Percentiles rank a stretch among this genome's conserved stretches.
These are phyloP conservation scores for Exophiala spinifera DNA, from an alignment of 2,329 filamentous ascomycete genomes.

Conservation along the genomic window DNA sequence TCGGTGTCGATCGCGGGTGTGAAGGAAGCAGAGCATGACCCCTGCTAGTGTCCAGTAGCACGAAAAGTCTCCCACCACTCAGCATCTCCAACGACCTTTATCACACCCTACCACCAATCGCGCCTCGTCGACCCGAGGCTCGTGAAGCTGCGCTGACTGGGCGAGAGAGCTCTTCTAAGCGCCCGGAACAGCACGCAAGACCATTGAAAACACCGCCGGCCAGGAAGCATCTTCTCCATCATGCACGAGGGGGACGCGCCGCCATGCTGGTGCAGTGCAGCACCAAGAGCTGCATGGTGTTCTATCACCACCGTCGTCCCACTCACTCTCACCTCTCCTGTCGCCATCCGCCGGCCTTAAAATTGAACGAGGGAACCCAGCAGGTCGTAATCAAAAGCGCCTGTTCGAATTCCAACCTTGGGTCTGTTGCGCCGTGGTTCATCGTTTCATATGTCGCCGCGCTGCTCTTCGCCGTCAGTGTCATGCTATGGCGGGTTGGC, in stretches of 20 bases:
- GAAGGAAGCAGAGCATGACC: background rate
- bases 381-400: background rate
- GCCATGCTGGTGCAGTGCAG: background rate
- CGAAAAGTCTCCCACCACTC: slow-evolving; percentile 13
- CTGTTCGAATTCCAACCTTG: slow-evolving; percentile 3
- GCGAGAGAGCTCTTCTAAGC: slow-evolving; percentile 18
- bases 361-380: slow-evolving; percentile 8
- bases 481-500: slow-evolving; percentile 26
- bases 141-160: slow-evolving; percentile 20
- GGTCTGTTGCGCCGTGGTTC: slow-evolving; percentile 8
- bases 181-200: slow-evolving; percentile 19
- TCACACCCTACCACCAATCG: slow-evolving; percentile 24
- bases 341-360: slow-evolving; percentile 9
- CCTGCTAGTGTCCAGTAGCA: slow-evolving; percentile 5
- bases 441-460: slow-evolving; percentile 26
- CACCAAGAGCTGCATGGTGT: background rate
- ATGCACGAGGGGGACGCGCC: background rate
- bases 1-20: background rate
- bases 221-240: background rate
- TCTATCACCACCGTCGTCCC: background rate
- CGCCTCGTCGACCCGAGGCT: slow-evolving; percentile 4
- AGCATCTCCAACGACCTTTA: slow-evolving; percentile 3
- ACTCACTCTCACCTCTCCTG: background rate
- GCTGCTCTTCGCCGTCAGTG: slow-evolving; percentile 16
- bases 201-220: slow-evolving; percentile 1